Evolutionary conservation across 768 basidiomycete genomes (phyloP), one percentile per base, ranked within the genome.

Genomic region (Dacryopinax primogenitus): DNA sequence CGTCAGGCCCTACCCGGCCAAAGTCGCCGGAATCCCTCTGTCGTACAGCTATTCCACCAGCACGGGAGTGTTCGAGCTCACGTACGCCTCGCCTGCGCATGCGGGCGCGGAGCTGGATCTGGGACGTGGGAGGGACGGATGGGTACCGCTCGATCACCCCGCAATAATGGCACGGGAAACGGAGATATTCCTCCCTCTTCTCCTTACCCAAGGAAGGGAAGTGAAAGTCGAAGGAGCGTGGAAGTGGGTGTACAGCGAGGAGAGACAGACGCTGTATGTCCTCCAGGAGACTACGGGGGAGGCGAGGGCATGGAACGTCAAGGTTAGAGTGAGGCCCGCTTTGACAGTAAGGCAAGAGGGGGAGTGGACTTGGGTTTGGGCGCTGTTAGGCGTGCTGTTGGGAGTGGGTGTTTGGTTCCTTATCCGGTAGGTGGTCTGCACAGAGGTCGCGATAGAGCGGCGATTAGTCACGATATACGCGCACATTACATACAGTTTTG

Each of bases 1-100:
- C 63, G 91, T 95, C 28, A 84, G 95, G 1, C 95, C 95, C 2
- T 96, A 97, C 73, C 83, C 92, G 0, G 84, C 91, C 62, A 95
- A 94, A 73, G 88, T 87, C 0, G 89, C 92, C 0, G 95, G 95
- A 12, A 83, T 89, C 16, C 94, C 93, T 0, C 71, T 86, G 9
- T 76, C 75, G 3, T 86, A 87, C 69, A 79, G 83, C 18, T 95
- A 92, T 73, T 88, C 92, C 73, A 81, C 88, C 79, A 87, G 83
- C 64, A 84, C 83, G 0, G 87, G 88, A 1, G 73, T 74, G 11
- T 86, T 90, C 70, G 75, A 74, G 0, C 90, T 80, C 69, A 81
- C 82, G 70, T 92, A 88, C 89, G 77, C 73, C 44, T 45, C 64
- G 2, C 63, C 71, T 12, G 63, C 71, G 1, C 66, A 28, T 33